These are phyloP conservation scores for Chlorophyllum brunneum DNA, from an alignment of 768 basidiomycete species.

Conservation along the genomic window DNA sequence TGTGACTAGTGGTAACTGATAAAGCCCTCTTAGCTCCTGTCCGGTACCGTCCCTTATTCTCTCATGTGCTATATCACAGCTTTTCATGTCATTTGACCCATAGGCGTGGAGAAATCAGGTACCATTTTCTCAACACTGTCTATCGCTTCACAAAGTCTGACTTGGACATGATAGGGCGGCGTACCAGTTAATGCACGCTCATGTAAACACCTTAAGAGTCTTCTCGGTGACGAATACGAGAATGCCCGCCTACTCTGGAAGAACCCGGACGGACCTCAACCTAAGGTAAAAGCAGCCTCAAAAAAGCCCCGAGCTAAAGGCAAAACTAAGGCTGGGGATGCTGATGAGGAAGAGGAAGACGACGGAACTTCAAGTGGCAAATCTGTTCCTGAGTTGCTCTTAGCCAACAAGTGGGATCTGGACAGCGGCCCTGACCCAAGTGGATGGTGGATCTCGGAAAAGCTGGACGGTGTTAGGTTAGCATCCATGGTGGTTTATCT, in stretches of 20 bases:
- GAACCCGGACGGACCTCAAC: slow-evolving; percentile 29
- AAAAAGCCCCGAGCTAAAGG: slow-evolving; percentile 22
- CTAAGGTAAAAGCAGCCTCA: slow-evolving; percentile 12
- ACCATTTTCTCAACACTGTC: slow-evolving; percentile 5
- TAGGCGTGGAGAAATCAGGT: slow-evolving; percentile 36
- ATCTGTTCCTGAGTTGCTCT: slow-evolving; percentile 39
- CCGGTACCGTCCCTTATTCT: slow-evolving; percentile 21
- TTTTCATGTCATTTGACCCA: not conserved
- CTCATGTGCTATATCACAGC: not conserved
- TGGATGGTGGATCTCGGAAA: slow-evolving; percentile 62
- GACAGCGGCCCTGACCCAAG: slow-evolving; percentile 50
- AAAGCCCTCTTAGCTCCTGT: slow-evolving; percentile 23
- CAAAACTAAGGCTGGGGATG: slow-evolving; percentile 25
- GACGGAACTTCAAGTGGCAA: slow-evolving; percentile 31
- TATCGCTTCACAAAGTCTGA: not conserved
- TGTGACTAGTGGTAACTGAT: not conserved
- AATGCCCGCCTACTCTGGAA: slow-evolving; percentile 30
- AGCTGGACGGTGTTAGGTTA: slow-evolving; percentile 60
- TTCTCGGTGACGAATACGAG: slow-evolving; percentile 36
- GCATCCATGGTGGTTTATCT: slow-evolving; percentile 15
- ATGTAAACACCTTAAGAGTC: slow-evolving; percentile 34
- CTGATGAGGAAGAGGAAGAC: slow-evolving; percentile 30
- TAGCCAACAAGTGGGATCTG: slow-evolving; percentile 56
- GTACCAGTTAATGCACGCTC: slow-evolving; percentile 34
- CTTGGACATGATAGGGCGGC: slow-evolving; percentile 18